Conservation (phyloP, 164 flowering plant genomes). For the Stephania japonica region DNA sequence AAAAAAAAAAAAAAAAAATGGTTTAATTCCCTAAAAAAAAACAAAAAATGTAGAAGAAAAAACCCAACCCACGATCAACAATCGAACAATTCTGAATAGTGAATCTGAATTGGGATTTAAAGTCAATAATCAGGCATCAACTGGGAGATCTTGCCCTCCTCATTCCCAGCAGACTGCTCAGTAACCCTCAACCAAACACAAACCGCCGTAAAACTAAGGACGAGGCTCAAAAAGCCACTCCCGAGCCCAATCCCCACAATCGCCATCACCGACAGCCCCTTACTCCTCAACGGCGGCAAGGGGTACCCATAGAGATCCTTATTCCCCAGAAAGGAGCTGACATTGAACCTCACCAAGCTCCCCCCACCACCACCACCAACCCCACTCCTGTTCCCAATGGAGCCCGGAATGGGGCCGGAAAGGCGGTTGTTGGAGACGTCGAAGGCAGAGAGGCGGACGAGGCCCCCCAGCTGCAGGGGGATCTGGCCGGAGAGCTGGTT, state of each 20-base stretch:
- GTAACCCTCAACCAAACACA: constrained; percentile 86
- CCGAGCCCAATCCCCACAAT: constrained; percentile 94
- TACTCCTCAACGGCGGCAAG: constrained; percentile 42
- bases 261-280: constrained; percentile 59
- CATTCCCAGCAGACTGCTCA: constrained; percentile 50
- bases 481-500: constrained; percentile 66
- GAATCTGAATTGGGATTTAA: too few species aligned
- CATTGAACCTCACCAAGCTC: constrained; percentile 57
- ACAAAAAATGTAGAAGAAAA: not conserved
- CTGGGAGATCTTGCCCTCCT: constrained; percentile 69
- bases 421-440: constrained; percentile 70
- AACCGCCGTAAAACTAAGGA: constrained; percentile 80
- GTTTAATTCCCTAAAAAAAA: not conserved
- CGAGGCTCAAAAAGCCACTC: constrained; percentile 78
- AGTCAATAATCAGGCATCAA: constrained; percentile 91
- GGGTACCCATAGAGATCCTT: constrained; percentile 86
- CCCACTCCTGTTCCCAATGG: constrained; percentile 59
- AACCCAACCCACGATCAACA: not conserved
- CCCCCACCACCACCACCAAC: not conserved
- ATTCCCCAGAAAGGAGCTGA: constrained; percentile 65
- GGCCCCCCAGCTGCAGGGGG: constrained; percentile 62
- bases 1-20: not conserved
- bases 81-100: too few species aligned
- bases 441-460: constrained; percentile 62
- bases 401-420: constrained; percentile 61